Evolutionary conservation across 2,329 filamentous ascomycete genomes (phyloP).

Genomic region (Penicillium oxalicum): DNA sequence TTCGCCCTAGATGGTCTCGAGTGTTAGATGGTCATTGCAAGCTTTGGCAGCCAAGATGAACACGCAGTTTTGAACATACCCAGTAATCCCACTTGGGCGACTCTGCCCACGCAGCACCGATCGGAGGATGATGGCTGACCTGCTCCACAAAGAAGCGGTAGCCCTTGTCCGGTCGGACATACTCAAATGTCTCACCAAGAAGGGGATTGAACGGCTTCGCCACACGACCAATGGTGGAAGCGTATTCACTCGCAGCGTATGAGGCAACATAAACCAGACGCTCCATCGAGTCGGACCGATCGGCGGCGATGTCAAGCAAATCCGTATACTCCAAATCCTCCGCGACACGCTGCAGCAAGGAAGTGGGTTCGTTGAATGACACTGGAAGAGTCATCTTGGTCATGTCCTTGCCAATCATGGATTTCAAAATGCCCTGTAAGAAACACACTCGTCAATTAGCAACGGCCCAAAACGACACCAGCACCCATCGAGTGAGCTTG

Average conservation of each 20-base stretch:
- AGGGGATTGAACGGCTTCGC: constrained; percentile 98
- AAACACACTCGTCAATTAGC: constrained; percentile 1
- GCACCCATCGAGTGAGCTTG: too few relatives aligned
- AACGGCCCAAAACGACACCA: background rate
- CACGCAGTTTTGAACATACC: constrained; percentile 34
- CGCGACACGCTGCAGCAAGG: constrained; percentile 84
- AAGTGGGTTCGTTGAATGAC: constrained; percentile 97
- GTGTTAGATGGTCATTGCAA: too few relatives aligned
- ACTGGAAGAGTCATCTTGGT: constrained; percentile 98
- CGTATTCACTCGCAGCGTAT: constrained; percentile 94
- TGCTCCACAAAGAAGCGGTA: constrained; percentile 99
- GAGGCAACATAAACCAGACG: constrained; percentile 90
- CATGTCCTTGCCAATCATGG: constrained; percentile 99
- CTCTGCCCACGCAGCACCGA: constrained; percentile 90
- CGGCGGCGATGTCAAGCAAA: constrained; percentile 80
- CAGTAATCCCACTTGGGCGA: constrained; percentile 93
- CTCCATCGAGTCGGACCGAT: constrained; percentile 79
- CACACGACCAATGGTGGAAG: constrained; percentile 91
- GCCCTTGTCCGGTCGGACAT: constrained; percentile 89
- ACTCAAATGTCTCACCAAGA: constrained; percentile 93
- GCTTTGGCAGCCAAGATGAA: background rate
- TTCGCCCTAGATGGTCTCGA: constrained; percentile 58
- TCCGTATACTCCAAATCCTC: constrained; percentile 99
- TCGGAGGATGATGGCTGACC: constrained; percentile 92
- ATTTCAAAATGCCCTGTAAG: constrained; percentile 82